Conservation (phyloP, 176 grass and related monocot genomes). For the Poa pratensis region DNA sequence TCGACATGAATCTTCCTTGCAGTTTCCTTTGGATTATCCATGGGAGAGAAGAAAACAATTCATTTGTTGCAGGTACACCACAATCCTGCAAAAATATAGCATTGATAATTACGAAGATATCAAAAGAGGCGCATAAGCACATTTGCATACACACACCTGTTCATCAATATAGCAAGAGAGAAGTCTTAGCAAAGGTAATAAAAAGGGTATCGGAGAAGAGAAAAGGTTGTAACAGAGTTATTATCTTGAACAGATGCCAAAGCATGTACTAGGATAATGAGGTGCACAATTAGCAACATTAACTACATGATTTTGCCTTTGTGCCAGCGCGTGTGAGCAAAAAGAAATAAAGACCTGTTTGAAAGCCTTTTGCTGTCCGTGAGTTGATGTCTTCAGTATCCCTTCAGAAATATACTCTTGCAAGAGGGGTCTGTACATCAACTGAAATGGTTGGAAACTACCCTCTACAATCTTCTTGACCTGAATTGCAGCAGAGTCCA, state of each 20-base stretch:
- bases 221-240: background rate
- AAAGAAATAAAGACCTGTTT: slow-evolving; percentile 60
- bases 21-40: slow-evolving; percentile 60
- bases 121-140: background rate
- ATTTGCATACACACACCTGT: background rate
- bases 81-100: slow-evolving; percentile 56
- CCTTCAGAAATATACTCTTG: slow-evolving; percentile 69
- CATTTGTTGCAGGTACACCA: slow-evolving; percentile 55
- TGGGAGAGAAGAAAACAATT: slow-evolving; percentile 76
- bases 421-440: slow-evolving; percentile 71
- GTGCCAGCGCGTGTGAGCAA: background rate
- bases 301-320: background rate
- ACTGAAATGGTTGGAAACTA: slow-evolving; percentile 78
- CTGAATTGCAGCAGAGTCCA: slow-evolving; percentile 48
- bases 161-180: background rate
- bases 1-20: slow-evolving; percentile 26
- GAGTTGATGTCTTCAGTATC: slow-evolving; percentile 56
- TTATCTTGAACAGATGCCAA: slow-evolving; percentile 11
- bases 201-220: background rate
- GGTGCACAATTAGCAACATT: background rate
- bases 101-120: background rate
- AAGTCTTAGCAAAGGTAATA: background rate
- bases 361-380: slow-evolving; percentile 52
- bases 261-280: background rate
- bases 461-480: slow-evolving; percentile 86